These are phyloP conservation scores for Mycena alexandri DNA, from an alignment of 768 basidiomycete genomes.

Conservation along the genomic window DNA sequence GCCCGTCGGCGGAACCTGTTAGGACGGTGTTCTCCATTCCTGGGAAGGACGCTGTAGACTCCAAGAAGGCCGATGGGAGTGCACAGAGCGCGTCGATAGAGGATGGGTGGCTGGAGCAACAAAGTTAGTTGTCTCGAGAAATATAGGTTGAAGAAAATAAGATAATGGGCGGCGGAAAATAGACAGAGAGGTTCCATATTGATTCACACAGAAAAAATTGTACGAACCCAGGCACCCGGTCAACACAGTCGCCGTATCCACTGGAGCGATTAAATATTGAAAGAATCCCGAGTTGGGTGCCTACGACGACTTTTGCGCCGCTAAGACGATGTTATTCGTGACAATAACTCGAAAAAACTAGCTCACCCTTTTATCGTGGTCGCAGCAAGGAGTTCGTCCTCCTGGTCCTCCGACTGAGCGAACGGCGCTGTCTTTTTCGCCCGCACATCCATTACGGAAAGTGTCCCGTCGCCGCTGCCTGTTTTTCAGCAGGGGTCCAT, in stretches of 20 bases:
- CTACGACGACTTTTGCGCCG: conserved; percentile 86
- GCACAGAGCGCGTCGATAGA: conserved; percentile 90
- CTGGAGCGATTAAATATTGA: conserved; percentile 90
- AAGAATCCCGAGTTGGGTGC: conserved; percentile 90
- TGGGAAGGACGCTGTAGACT: conserved; percentile 57
- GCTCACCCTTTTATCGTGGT: conserved; percentile 85
- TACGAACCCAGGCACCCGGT: conserved; percentile 86
- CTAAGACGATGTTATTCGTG: conserved; percentile 50
- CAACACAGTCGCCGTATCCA: conserved; percentile 94
- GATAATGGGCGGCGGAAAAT: too few species aligned
- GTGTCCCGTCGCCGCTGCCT: conserved; percentile 88
- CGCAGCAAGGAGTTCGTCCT: conserved; percentile 92
- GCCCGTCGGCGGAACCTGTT: conserved; percentile 93
- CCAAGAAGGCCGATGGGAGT: conserved; percentile 56
- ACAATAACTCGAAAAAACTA: conserved; percentile 27
- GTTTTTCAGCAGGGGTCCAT: conserved; percentile 6
- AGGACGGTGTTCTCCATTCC: conserved; percentile 76
- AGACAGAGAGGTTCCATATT: neutral
- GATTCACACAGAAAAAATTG: conserved; percentile 7
- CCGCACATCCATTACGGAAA: conserved; percentile 93
- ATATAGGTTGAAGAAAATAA: too few species aligned
- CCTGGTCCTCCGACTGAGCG: conserved; percentile 94
- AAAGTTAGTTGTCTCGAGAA: neutral
- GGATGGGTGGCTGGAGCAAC: conserved; percentile 78
- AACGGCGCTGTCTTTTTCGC: conserved; percentile 83